Conservation (phyloP, 169 alveolate species). For the Babesia ovis region DNA sequence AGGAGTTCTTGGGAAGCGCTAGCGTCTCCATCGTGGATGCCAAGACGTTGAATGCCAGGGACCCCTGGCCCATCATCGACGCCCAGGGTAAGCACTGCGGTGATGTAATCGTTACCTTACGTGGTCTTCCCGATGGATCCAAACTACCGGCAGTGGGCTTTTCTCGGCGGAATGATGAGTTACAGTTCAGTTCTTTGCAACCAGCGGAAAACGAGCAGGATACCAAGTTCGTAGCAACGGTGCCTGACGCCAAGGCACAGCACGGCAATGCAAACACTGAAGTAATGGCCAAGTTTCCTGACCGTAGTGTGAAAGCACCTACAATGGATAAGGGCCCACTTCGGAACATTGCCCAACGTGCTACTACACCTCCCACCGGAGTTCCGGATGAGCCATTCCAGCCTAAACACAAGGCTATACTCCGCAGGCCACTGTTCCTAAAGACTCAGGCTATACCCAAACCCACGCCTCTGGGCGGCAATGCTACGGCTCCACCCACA, state of each 20-base stretch:
- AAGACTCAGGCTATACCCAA: slow-evolving; percentile 51
- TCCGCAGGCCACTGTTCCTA: slow-evolving; percentile 62
- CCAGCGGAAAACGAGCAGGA: slow-evolving; percentile 8
- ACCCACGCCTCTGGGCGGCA: slow-evolving; percentile 27
- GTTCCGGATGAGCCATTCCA: slow-evolving; percentile 28
- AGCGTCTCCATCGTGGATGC: slow-evolving; percentile 66
- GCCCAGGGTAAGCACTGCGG: slow-evolving; percentile 68
- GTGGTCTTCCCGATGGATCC: slow-evolving; percentile 72
- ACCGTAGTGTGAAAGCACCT: background rate
- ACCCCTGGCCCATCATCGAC: slow-evolving; percentile 73
- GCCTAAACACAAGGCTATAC: slow-evolving; percentile 23
- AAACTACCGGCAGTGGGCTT: slow-evolving; percentile 83
- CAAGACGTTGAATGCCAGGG: slow-evolving; percentile 63
- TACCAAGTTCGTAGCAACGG: slow-evolving; percentile 17
- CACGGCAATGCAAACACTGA: slow-evolving; percentile 3
- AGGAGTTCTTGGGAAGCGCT: slow-evolving; percentile 56
- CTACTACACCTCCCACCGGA: slow-evolving; percentile 14
- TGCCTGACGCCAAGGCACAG: slow-evolving; percentile 22
- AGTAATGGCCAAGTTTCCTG: background rate
- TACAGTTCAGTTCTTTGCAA: background rate
- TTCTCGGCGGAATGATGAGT: slow-evolving; percentile 34
- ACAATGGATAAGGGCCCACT: background rate
- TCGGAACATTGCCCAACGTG: background rate
- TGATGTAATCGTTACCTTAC: slow-evolving; percentile 72
- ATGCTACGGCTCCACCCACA: slow-evolving; percentile 1